Conservation (phyloP, 2,329 filamentous ascomycete genomes). For the Sarocladiaceae sp. region DNA sequence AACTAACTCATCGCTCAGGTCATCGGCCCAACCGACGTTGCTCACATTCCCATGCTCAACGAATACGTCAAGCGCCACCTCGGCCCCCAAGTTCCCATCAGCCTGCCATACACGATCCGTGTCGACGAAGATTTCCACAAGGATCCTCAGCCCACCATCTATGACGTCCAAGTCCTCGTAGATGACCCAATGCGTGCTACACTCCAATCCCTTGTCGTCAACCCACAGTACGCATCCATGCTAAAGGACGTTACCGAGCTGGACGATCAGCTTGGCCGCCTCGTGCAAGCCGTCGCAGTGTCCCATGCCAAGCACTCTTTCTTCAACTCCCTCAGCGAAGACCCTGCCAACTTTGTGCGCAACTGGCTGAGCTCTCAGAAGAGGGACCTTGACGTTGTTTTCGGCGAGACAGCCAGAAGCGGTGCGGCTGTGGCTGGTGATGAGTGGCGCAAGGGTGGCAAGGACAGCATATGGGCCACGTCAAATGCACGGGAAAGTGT, state of each 20-base stretch:
- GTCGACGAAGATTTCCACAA: constrained; percentile 81
- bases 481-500: constrained; percentile 60
- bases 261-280: constrained; percentile 80
- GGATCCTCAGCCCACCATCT: constrained; percentile 73
- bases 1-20: constrained; percentile 48
- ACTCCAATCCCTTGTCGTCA: constrained; percentile 61
- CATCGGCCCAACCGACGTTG: constrained; percentile 67
- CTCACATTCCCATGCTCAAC: constrained; percentile 81
- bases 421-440: constrained; percentile 52
- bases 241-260: constrained; percentile 72
- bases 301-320: constrained; percentile 91
- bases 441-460: constrained; percentile 64
- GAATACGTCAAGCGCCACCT: constrained; percentile 78
- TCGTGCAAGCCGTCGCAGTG: constrained; percentile 77
- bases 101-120: constrained; percentile 87
- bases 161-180: constrained; percentile 81
- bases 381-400: constrained; percentile 80
- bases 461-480: constrained; percentile 51
- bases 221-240: constrained; percentile 64
- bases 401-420: constrained; percentile 73
- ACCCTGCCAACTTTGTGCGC: constrained; percentile 79
- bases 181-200: constrained; percentile 75
- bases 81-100: constrained; percentile 72
- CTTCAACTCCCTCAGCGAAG: constrained; percentile 70
- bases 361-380: constrained; percentile 91